Percentiles rank a stretch among this genome's conserved stretches.
Evolutionary conservation across 495 filamentous ascomycete genomes (phyloP).

Genomic region (Pseudomonodictys pantanalensis): DNA sequence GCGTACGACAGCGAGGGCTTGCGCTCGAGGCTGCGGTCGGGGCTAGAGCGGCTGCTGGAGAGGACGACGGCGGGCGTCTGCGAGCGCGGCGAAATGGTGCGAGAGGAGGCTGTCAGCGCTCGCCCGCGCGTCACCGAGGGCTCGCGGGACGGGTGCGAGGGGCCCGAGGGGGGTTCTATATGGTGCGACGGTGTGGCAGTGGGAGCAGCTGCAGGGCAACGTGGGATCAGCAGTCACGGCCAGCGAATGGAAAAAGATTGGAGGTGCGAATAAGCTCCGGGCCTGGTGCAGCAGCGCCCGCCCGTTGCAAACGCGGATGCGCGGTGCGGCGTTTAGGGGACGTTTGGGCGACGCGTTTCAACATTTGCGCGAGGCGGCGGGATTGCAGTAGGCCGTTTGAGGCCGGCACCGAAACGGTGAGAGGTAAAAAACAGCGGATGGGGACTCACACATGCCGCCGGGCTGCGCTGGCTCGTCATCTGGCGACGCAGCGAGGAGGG

Average conservation of each 20-base stretch:
- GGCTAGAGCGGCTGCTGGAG: conserved; percentile 28
- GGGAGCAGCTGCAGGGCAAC: conserved; percentile 27
- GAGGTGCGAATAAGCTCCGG: conserved; percentile 31
- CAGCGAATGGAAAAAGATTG: background rate
- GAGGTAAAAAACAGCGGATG: background rate
- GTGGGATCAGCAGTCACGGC: conserved; percentile 25
- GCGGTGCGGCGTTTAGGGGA: conserved; percentile 1
- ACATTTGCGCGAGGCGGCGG: too few species aligned
- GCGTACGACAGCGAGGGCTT: conserved; percentile 69
- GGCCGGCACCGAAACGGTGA: background rate
- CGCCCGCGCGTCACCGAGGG: conserved; percentile 37
- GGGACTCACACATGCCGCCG: conserved; percentile 27
- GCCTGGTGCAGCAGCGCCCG: conserved; percentile 8
- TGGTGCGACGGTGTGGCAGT: conserved; percentile 33
- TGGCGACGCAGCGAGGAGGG: background rate
- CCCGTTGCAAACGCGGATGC: background rate
- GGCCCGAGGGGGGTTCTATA: conserved; percentile 21
- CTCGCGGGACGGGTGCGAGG: conserved; percentile 36
- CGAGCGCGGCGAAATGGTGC: conserved; percentile 36
- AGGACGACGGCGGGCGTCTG: conserved; percentile 35
- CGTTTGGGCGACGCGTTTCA: background rate
- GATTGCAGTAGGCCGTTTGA: background rate
- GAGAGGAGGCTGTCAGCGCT: conserved; percentile 35
- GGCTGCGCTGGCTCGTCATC: conserved; percentile 17
- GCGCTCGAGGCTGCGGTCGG: conserved; percentile 58